Evolutionary conservation across 371 early-diverging fungal species (phyloP).

Genomic region (Vairimorpha ceranae): DNA sequence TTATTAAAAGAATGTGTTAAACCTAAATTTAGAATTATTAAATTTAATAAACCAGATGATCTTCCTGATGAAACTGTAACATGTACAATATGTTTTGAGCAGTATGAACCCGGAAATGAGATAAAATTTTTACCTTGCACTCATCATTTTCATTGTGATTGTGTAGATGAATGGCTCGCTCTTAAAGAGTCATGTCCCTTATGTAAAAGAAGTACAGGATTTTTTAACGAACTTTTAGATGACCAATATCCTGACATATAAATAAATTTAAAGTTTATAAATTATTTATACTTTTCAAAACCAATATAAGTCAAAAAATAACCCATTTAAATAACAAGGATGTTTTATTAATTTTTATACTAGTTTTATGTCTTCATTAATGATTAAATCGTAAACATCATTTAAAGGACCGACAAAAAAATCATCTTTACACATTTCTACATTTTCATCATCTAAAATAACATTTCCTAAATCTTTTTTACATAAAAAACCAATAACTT

Average conservation of each 20-base stretch:
- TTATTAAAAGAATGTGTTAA: slow-evolving; percentile 59
- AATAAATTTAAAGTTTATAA: not conserved
- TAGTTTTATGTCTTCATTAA: slow-evolving; percentile 20
- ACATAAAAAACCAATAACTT: slow-evolving; percentile 52
- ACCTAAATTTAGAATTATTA: slow-evolving; percentile 61
- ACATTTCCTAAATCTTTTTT: slow-evolving; percentile 23
- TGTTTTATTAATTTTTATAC: slow-evolving; percentile 16
- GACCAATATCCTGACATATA: slow-evolving; percentile 14
- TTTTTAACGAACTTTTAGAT: slow-evolving; percentile 63
- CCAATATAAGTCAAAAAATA: not conserved
- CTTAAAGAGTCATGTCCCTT: slow-evolving; percentile 64
- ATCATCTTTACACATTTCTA: slow-evolving; percentile 49
- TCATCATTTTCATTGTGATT: slow-evolving; percentile 63
- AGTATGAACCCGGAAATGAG: slow-evolving; percentile 52
- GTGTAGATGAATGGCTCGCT: slow-evolving; percentile 65
- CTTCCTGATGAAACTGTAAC: slow-evolving; percentile 59
- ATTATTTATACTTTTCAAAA: not conserved
- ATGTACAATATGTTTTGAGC: slow-evolving; percentile 63
- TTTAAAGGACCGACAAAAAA: slow-evolving; percentile 50
- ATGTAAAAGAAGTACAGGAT: slow-evolving; percentile 63
- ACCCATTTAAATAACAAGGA: not conserved
- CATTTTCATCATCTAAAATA: slow-evolving; percentile 45
- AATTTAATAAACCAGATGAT: slow-evolving; percentile 53
- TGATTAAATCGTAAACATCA: slow-evolving; percentile 38
- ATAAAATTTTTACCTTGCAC: slow-evolving; percentile 63